phyloP scores from a whole-genome alignment of 768 basidiomycete genomes.

The Imleria badia region DNA sequence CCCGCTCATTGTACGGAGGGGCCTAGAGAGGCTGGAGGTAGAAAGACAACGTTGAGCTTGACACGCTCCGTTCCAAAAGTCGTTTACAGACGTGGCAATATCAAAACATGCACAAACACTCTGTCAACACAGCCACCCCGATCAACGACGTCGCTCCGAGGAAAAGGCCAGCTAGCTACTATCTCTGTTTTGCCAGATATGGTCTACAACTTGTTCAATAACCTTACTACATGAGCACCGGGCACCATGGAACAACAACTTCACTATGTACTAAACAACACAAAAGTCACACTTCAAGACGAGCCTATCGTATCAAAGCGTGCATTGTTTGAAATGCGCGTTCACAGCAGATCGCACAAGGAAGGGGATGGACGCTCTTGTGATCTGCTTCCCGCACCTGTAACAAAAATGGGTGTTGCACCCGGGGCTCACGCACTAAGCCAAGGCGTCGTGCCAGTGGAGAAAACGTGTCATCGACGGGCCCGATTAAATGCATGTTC shows the following conservation, averaged over 20 bases:
- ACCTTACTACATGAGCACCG: not conserved
- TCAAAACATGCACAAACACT: slow-evolving; percentile 29
- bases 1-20: slow-evolving; percentile 65
- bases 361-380: slow-evolving; percentile 31
- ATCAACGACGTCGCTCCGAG: too few species aligned
- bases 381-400: slow-evolving; percentile 47
- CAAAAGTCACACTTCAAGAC: not conserved
- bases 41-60: slow-evolving; percentile 22
- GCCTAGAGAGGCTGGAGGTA: slow-evolving; percentile 22
- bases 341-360: slow-evolving; percentile 34
- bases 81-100: slow-evolving; percentile 30
- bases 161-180: too few species aligned
- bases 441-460: not conserved
- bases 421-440: slow-evolving; percentile 49
- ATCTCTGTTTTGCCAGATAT: not conserved
- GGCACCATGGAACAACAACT: not conserved
- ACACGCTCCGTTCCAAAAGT: slow-evolving; percentile 18
- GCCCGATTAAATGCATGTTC: not conserved
- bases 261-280: not conserved
- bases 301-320: slow-evolving; percentile 16
- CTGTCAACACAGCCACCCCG: slow-evolving; percentile 14
- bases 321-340: slow-evolving; percentile 36
- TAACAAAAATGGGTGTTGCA: slow-evolving; percentile 62
- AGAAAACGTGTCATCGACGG: not conserved
- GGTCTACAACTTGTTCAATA: not conserved